phyloP scores from a whole-genome alignment of 129 eudicot species.

The Centella asiatica region DNA sequence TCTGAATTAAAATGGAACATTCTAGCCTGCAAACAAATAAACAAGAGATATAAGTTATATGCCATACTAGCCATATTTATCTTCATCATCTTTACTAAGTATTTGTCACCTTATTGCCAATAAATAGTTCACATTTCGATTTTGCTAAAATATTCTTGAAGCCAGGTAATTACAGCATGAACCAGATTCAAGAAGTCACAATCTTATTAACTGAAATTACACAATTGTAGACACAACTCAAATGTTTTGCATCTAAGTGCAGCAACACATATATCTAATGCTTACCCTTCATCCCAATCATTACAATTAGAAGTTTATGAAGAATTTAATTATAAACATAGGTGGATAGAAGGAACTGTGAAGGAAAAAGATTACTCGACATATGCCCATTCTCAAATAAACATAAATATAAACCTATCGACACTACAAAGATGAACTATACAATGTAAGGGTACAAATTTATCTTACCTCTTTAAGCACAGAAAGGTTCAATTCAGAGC shows the following conservation, averaged over 20 bases:
- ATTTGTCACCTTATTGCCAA: not conserved
- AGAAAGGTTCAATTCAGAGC: constrained; percentile 60
- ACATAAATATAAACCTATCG: not conserved
- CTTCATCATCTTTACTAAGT: not conserved
- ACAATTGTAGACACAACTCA: too few species aligned
- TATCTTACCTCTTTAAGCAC: constrained; percentile 83
- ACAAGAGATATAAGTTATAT: not conserved
- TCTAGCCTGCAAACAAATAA: constrained; percentile 53
- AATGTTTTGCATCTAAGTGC: not conserved
- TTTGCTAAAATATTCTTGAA: not conserved
- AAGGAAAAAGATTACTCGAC: too few species aligned
- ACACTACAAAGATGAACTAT: not conserved
- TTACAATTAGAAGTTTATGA: not conserved
- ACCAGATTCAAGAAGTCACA: too few species aligned
- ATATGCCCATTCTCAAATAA: not conserved
- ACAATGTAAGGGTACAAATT: not conserved
- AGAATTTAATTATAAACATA: too few species aligned
- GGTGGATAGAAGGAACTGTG: too few species aligned
- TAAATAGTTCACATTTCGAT: not conserved
- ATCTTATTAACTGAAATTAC: not conserved
- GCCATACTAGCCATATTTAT: not conserved
- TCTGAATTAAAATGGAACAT: constrained; percentile 87
- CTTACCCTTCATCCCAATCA: not conserved
- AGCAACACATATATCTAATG: not conserved
- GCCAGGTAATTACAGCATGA: too few species aligned